Evolutionary conservation across 139 green algal genomes (phyloP), one percentile per base, ranked within the genome.

Genomic region (Trebouxia sp.): DNA sequence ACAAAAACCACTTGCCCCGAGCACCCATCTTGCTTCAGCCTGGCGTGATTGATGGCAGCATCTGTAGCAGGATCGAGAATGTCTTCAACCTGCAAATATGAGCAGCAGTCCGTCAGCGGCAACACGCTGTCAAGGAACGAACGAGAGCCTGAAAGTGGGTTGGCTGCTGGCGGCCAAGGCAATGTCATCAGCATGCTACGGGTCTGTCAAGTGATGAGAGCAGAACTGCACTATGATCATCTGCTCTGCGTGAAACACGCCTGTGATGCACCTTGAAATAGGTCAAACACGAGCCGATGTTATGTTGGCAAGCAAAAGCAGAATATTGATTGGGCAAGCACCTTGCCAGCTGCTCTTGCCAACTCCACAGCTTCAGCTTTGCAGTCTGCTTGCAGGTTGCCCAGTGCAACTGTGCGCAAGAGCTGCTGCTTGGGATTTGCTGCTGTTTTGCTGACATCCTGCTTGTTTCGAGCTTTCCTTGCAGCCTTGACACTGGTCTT

Each of bases 21-120:
- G 88, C 94, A 98, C 42, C 94, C 94, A 74, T 98, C 94, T 15
- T 88, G 83, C 15, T 45, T 39, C 77, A 98, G 87, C 69, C 91
- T 89, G 7, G 83, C 83, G 15, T 79, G 37, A 3, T 66, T 65
- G 4, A 90, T 74, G 39, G 91, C 72, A 1, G 83, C 82, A 35
- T 85, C 83, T 8, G 92, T 86, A 0, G 88, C 67, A 0, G 88
- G 87, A n/a, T 88, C 53, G 1, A 90, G 2, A 35, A 96, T 85
- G 30, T 90, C 85, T 65, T 92, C 88, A 8, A 94, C 87, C 76
- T 88, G 83, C 53, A 80, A 10, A 17, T 35, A 12, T 45, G 10
- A 42, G 14, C 12, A 35, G n/a, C 14, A 10, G 35, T 45, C n/a
- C n/a, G 38, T 8, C 9, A 37, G n/a, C 6, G 24, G 8, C 26